Base-by-base conservation (phyloP, 768 basidiomycete species). In the Leccinum obscurum region DNA sequence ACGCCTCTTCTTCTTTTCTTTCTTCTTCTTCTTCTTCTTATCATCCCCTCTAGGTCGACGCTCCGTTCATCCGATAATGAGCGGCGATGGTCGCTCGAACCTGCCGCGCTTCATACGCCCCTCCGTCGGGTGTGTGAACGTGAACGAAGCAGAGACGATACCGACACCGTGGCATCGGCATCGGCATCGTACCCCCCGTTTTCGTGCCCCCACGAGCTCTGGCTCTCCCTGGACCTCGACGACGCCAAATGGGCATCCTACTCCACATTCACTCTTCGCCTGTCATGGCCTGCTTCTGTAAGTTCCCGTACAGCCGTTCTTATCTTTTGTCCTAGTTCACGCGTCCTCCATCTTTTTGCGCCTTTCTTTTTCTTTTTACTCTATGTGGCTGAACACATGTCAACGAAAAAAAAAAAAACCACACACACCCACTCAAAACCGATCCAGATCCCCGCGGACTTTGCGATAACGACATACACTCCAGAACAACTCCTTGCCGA, bases 281-380 rank as follows among this genome's bases (percentile, higher is more conserved):
- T 81, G 11, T 85, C 84, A 30, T 85, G 83, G 82, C 77, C 83
- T 52, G 84, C 84, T 55, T 81, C 77, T 17, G 84, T 85, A 64
- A 64, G 83, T 78, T 26, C 17, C 17, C 34, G 11, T 34, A 34
- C 11, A 34, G 6, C n/a, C n/a, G n/a, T 30, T 24, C 30, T 26
- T 17, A 9, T 20, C 17, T 20, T 11, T 22, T 17, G 9, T 22
- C 4, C 7, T 10, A 13, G 17, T 39, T 22, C 49, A 6, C 15
- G 52, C 51, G n/a, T 14, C 15, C 15, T n/a, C 41, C 41, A 0
- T 54, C 4, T 32, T 28, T 49, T 34, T 20, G 32, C 32, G 32
- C 30, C 30, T 14, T 13, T 22, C 10, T 44, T 20, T 13, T 52
- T 22, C 13, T 49, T 24, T 7, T 8, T 20, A 37, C 46, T 22